Evolutionary conservation across 768 basidiomycete species (phyloP).

Genomic region (Dacryopinax primogenitus): DNA sequence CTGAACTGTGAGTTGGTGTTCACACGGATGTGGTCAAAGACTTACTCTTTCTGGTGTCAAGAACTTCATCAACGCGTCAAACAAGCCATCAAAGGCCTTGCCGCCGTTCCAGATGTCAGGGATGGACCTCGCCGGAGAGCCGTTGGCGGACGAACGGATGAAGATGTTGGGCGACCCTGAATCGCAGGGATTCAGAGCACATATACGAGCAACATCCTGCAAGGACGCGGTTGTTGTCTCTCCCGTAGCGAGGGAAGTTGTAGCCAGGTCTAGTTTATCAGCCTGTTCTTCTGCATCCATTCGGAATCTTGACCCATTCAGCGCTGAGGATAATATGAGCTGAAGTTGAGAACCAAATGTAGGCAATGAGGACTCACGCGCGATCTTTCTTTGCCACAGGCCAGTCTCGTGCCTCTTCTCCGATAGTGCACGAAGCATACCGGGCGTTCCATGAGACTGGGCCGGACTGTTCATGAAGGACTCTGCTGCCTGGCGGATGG

Average conservation of each 20-base stretch:
- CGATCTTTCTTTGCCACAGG: constrained; percentile 75
- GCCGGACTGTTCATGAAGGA: constrained; percentile 71
- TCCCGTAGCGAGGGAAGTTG: constrained; percentile 9
- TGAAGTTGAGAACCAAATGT: constrained; percentile 14
- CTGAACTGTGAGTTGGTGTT: constrained; percentile 29
- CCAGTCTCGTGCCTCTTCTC: constrained; percentile 55
- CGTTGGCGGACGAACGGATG: not conserved
- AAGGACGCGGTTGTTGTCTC: not conserved
- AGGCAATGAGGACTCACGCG: constrained; percentile 44
- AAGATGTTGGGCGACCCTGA: not conserved
- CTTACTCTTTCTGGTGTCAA: constrained; percentile 52
- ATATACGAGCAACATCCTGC: constrained; percentile 14
- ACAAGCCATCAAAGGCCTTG: constrained; percentile 55
- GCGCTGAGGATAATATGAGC: constrained; percentile 14
- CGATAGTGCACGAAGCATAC: constrained; percentile 51
- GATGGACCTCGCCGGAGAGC: not conserved
- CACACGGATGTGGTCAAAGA: constrained; percentile 10
- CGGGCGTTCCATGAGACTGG: constrained; percentile 39
- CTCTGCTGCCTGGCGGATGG: constrained; percentile 34
- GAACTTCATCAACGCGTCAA: constrained; percentile 50
- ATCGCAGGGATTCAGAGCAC: constrained; percentile 17
- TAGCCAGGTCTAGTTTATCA: not conserved
- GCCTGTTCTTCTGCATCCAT: not conserved
- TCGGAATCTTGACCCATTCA: not conserved
- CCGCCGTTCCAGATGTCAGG: constrained; percentile 58